Conservation (phyloP, 225 moss, liverwort and hornwort genomes). For the Polytrichum formosum region DNA sequence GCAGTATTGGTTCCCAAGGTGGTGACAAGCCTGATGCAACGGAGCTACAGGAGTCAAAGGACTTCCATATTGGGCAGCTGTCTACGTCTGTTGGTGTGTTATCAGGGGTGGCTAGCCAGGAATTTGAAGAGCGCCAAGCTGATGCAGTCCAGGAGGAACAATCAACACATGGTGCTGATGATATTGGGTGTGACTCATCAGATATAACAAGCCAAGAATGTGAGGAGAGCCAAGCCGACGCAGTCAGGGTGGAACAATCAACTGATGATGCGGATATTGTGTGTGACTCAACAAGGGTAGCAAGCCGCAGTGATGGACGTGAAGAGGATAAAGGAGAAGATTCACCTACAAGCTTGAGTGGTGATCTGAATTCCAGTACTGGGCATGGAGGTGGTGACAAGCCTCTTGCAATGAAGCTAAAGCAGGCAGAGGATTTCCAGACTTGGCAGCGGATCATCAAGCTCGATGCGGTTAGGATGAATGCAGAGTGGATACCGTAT, state of each 20-base stretch:
- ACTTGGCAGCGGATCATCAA: conserved; percentile 92
- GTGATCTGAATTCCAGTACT: background rate
- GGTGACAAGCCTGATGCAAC: conserved; percentile 7
- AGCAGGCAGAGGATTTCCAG: conserved; percentile 75
- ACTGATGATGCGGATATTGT: background rate
- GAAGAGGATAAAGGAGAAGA: background rate
- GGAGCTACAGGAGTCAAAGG: conserved; percentile 53
- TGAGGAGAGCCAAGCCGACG: too few relatives aligned
- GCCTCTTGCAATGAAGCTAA: conserved; percentile 19
- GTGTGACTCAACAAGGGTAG: background rate
- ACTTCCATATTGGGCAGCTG: conserved; percentile 77
- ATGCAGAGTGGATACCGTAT: conserved; percentile 98
- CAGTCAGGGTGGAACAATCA: too few relatives aligned
- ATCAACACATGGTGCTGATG: too few relatives aligned
- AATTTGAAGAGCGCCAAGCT: too few relatives aligned
- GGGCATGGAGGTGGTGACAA: background rate
- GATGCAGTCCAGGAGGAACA: too few relatives aligned
- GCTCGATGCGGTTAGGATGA: conserved; percentile 95
- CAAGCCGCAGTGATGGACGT: background rate
- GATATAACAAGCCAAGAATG: too few relatives aligned
- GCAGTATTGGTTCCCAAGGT: background rate
- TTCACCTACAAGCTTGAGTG: background rate
- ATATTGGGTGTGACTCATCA: too few relatives aligned
- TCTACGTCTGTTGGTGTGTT: too few relatives aligned
- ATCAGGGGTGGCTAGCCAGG: too few relatives aligned